These are phyloP conservation scores for Amanita phalloides DNA, from an alignment of 768 basidiomycete genomes.

Conservation along the genomic window DNA sequence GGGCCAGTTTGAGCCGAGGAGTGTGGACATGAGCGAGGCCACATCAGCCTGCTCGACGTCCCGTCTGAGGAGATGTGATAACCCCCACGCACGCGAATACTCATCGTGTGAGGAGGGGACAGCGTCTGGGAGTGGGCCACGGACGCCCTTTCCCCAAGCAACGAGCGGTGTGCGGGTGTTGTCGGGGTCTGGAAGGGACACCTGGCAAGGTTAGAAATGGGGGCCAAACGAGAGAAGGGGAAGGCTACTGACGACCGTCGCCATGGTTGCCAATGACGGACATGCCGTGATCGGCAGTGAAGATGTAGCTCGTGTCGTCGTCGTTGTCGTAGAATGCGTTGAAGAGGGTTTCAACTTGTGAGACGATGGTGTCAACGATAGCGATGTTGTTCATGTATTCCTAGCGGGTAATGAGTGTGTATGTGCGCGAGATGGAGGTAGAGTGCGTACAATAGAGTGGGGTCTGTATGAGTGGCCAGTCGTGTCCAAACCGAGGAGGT, in stretches of 20 bases:
- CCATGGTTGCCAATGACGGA: constrained; percentile 82
- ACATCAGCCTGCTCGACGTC: constrained; percentile 84
- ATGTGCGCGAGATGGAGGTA: not conserved
- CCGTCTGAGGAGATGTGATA: constrained; percentile 46
- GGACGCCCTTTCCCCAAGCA: constrained; percentile 72
- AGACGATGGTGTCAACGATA: constrained; percentile 68
- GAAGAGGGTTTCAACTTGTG: constrained; percentile 51
- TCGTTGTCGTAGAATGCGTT: constrained; percentile 53
- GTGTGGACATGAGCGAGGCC: constrained; percentile 64
- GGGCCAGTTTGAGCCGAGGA: constrained; percentile 67
- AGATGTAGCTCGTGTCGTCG: constrained; percentile 57
- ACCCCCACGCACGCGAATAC: constrained; percentile 55
- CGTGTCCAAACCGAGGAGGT: constrained; percentile 76
- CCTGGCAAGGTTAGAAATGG: not conserved
- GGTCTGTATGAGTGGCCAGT: constrained; percentile 84
- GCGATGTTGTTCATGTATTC: constrained; percentile 84
- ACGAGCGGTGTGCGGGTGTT: constrained; percentile 80
- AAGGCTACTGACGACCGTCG: constrained; percentile 53
- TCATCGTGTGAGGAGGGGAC: constrained; percentile 55
- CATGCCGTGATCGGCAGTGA: constrained; percentile 90
- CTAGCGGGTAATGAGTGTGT: constrained; percentile 18
- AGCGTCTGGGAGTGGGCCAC: constrained; percentile 52
- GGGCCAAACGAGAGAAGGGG: not conserved
- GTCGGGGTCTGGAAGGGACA: constrained; percentile 55
- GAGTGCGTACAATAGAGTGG: constrained; percentile 47